Conservation (phyloP, 345 rosid genomes). For the Euclidium syriacum region DNA sequence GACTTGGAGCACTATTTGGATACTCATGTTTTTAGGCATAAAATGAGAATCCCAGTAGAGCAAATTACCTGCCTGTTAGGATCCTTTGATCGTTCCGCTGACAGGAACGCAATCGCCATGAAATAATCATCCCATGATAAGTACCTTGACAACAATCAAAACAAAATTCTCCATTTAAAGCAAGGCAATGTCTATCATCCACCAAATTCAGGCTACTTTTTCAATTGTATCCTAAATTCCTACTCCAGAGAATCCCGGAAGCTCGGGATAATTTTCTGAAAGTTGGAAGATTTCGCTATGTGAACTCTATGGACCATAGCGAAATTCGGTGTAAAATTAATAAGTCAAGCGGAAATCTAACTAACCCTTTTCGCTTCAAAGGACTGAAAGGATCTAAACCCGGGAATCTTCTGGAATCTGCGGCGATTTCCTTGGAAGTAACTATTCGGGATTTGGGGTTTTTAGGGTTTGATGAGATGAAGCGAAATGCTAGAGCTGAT, state of each 20-base stretch:
- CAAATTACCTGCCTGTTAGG: slow-evolving; percentile 87
- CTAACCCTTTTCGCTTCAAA: slow-evolving; percentile 72
- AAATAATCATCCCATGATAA: slow-evolving; percentile 96
- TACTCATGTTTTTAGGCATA: neutral
- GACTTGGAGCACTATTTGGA: neutral
- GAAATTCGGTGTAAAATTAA: neutral
- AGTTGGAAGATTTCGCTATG: neutral
- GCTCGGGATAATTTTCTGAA: neutral
- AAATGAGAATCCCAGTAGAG: neutral
- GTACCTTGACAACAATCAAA: slow-evolving; percentile 42
- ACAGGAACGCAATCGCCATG: slow-evolving; percentile 81
- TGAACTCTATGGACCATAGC: neutral
- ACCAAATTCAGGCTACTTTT: neutral
- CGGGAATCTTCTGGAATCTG: slow-evolving; percentile 31
- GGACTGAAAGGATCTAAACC: slow-evolving; percentile 62
- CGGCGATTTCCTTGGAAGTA: slow-evolving; percentile 31
- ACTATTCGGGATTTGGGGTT: slow-evolving; percentile 19
- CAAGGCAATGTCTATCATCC: neutral
- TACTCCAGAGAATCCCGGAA: neutral
- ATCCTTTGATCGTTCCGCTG: slow-evolving; percentile 88
- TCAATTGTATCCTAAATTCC: neutral
- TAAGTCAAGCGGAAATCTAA: neutral
- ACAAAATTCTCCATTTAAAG: neutral
- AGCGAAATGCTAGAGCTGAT: slow-evolving; percentile 53
- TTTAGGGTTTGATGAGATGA: slow-evolving; percentile 43